Conservation (phyloP, 2,329 filamentous ascomycete genomes). For the Fusarium neocosmosporiellum region DNA sequence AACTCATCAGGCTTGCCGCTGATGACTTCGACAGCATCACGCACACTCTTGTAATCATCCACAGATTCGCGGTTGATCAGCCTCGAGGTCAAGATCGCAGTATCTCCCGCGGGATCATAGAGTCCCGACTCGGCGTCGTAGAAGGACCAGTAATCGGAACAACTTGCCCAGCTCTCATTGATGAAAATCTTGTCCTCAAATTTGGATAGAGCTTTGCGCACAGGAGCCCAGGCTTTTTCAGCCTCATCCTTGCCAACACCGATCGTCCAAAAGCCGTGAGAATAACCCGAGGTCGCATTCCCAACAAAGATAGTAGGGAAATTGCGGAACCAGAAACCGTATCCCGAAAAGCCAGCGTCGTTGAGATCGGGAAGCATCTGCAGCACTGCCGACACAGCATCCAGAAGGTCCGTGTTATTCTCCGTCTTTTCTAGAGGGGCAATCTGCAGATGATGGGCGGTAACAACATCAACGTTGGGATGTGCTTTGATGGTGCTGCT, state of each 20-base stretch:
- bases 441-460: conserved; percentile 12
- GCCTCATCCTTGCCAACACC: conserved; percentile 4
- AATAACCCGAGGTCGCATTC: conserved; percentile 25
- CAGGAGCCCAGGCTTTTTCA: conserved; percentile 12
- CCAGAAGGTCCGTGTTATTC: conserved; percentile 16
- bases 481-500: conserved; percentile 30
- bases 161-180: conserved; percentile 24
- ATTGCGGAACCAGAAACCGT: conserved; percentile 32
- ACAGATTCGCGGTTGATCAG: conserved; percentile 17
- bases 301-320: conserved; percentile 13
- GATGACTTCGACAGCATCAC: conserved; percentile 18
- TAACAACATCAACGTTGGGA: conserved; percentile 21
- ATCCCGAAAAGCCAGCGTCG: conserved; percentile 29
- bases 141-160: conserved; percentile 30
- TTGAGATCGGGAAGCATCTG: conserved; percentile 28
- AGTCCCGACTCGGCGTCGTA: conserved; percentile 19
- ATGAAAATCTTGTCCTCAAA: conserved; percentile 25
- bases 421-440: conserved; percentile 17
- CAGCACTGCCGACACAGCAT: conserved; percentile 6
- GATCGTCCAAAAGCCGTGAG: conserved; percentile 23
- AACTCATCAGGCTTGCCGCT: conserved; percentile 21
- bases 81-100: conserved; percentile 14
- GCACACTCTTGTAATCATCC: not conserved
- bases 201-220: conserved; percentile 5
- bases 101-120: conserved; percentile 11